Evolutionary conservation across 768 basidiomycete genomes (phyloP), one percentile per base, ranked within the genome.

Genomic region (Rhizopogon vinicolor): DNA sequence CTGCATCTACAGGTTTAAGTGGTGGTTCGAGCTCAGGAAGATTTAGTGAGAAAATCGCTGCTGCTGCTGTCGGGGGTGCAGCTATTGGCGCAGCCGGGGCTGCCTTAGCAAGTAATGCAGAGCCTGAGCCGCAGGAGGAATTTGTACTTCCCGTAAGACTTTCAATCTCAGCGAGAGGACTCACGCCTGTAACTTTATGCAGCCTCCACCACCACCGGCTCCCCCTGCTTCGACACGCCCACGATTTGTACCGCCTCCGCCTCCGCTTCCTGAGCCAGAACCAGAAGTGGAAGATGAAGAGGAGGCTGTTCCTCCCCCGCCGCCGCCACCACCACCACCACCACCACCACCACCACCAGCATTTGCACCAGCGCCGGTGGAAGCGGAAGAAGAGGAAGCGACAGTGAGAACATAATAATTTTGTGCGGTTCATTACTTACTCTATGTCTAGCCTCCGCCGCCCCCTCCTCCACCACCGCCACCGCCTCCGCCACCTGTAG

Each of bases 391-490:
- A 42, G 59, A 60, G 22, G 57, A 58, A 40, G 51, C 51, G 12
- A 44, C 57, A 35, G 57, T 60, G 44, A 43, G 59, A 16, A 9
- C 22, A 8, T 31, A 3, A 6, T 25, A 18, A 29, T 29, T 13
- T 25, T n/a, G n/a, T 25, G 18, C 16, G n/a, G 9, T 16, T 58
- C 61, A 44, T 52, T 54, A 43, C 62, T 62, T 2, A 68, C 55
- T 9, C 44, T 57, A 14, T 61, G 61, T 31, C 42, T 51, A 44
- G 62, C 65, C 53, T 22, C 54, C 71, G 6, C 72, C 78, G 0
- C 76, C 77, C 0, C 78, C 74, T 0, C 74, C 77, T 0, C 78
- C 79, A 0, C 73, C 69, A n/a, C n/a, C 81, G 0, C 78, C 81
- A 0, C 80, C 79, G 0, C 76, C 78, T 0, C 73, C 78, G 7